Conservation (phyloP, 257 asterid genomes). For the Capsicum rhomboideum region DNA sequence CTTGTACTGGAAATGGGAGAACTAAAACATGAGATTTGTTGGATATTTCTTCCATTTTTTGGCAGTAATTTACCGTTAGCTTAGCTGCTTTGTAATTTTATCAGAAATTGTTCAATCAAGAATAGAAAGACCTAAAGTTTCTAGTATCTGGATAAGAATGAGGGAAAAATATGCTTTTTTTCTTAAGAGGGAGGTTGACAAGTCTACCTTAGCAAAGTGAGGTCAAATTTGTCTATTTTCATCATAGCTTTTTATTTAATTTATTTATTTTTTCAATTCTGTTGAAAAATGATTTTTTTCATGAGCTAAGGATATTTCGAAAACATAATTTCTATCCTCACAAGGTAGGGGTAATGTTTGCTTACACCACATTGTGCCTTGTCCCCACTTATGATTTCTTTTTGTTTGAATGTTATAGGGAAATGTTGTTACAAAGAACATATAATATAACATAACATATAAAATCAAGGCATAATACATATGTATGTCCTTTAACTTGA, state of each 20-base stretch:
- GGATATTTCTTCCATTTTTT: not conserved
- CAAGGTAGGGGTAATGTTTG: no score
- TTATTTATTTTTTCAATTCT: no score
- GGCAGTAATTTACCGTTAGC: not conserved
- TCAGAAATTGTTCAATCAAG: not conserved
- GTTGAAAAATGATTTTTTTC: no score
- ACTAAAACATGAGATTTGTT: slow-evolving; percentile 16
- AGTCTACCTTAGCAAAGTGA: not conserved
- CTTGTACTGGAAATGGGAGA: slow-evolving; percentile 44
- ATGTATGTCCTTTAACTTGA: no score
- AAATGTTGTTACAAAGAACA: not conserved
- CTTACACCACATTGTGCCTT: no score
- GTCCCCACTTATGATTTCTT: no score
- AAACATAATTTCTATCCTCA: no score
- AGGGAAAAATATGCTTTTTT: not conserved
- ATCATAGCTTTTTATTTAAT: no score
- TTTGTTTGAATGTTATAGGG: not conserved
- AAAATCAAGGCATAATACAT: no score
- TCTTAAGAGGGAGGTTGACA: not conserved
- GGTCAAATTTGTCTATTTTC: not conserved
- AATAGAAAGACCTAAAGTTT: not conserved
- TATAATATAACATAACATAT: not conserved
- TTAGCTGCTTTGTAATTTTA: no score
- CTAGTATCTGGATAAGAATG: not conserved
- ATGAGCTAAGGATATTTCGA: no score